These are phyloP conservation scores for Dalbergia cultrata DNA, from an alignment of 306 rosid species.

Conservation along the genomic window DNA sequence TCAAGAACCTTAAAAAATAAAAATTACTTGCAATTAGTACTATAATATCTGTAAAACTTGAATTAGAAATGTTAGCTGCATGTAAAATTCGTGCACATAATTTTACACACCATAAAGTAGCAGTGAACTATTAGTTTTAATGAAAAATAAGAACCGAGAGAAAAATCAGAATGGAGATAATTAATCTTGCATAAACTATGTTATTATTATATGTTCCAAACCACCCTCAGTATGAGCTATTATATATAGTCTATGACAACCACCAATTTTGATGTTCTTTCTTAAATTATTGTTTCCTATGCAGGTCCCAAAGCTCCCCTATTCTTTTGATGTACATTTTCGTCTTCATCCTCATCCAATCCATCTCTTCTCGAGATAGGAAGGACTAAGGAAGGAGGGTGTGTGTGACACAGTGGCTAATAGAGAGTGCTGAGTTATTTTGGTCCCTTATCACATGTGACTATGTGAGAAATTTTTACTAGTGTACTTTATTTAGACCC, in stretches of 20 bases:
- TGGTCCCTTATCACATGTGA: constrained; percentile 47
- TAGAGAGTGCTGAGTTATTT: constrained; percentile 34
- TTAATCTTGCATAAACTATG: too few relatives aligned
- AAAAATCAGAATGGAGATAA: too few relatives aligned
- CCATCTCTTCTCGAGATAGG: constrained; percentile 36
- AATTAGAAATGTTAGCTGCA: too few relatives aligned
- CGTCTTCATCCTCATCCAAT: constrained; percentile 43
- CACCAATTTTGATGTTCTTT: background rate
- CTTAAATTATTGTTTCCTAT: background rate
- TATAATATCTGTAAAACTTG: too few relatives aligned
- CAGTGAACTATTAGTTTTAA: too few relatives aligned
- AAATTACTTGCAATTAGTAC: background rate
- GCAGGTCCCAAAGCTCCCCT: constrained; percentile 42
- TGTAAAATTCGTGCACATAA: too few relatives aligned
- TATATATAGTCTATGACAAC: background rate
- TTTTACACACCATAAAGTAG: too few relatives aligned
- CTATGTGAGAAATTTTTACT: constrained; percentile 53
- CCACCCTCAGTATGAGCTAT: constrained; percentile 7
- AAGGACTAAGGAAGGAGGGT: constrained; percentile 10
- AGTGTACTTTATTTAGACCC: constrained; percentile 37
- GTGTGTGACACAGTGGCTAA: constrained; percentile 30
- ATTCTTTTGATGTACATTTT: constrained; percentile 54
- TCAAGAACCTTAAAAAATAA: background rate
- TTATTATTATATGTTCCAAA: background rate
- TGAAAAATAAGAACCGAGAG: too few relatives aligned